Base-by-base conservation (phyloP, 257 asterid genomes). In the Solanum raphanifolium region DNA sequence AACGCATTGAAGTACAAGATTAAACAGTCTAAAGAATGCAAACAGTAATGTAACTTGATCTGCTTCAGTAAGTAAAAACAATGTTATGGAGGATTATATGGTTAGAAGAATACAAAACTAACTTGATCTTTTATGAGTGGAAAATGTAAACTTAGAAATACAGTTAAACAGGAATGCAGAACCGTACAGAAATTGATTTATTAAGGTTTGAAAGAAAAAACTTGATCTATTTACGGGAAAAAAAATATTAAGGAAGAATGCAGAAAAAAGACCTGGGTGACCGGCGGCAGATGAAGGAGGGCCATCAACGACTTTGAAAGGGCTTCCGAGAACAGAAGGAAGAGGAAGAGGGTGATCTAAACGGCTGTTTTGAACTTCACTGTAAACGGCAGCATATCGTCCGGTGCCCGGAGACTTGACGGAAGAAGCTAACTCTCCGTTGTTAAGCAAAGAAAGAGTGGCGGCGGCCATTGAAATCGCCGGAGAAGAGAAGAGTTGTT, bases 241-340 rank as follows among this genome's bases (percentile, higher is more conserved):
- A n/a, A 7, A 76, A 13, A 20, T 58, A 75, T 20, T 76, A 11
- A 39, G 5, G 20, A 76, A 48, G 15, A 68, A 11, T 9, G 29
- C 25, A 34, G 21, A 83, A 83, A 12, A 38, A 6, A 2, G 65
- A 96, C 99, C 99, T 90, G 99, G 99, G 88, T 96, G 93, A 41
- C 99, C 98, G n/a, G 99, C 99, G 41, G 99, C 98, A 69, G 99
- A 94, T 87, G 98, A 96, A 43, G 95, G 92, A 36, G 98, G 98
- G 6, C 99, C 99, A 71, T 93, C 97, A 83, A 94, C 94, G 86
- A 96, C 93, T 48, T 92, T 93, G 90, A 97, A 95, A 82, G 99
- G 83, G 68, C 81, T 91, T 52, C 92, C 71, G 83, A 97, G 93
- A 85, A 97, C 99, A 32, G 96, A 91, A 36, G 99, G 99, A 35